Evolutionary conservation across 2,329 filamentous ascomycete genomes (phyloP), one percentile per base, ranked within the genome.

Genomic region (Aureobasidium sp.): DNA sequence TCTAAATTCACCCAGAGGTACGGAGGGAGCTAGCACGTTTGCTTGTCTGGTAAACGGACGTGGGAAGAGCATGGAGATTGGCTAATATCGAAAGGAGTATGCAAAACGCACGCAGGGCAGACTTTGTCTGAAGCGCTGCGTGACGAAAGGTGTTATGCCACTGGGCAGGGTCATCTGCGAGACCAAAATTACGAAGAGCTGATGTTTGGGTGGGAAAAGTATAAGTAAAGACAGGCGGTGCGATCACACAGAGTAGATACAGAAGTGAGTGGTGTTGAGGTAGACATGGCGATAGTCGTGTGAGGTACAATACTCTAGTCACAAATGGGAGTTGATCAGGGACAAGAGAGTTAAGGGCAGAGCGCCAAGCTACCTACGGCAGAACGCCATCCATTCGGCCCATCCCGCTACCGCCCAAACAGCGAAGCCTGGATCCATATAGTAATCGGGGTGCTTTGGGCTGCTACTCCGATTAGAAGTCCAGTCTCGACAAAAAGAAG

Each of bases 101-200:
- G 55, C 42, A 47, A 32, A 27, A 37, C 13, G 12, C 42, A 58
- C 23, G 42, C 29, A 46, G 27, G 53, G 27, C 29, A 23, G 27
- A 23, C 53, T 57, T 39, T 58, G 34, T 58, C 55, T 58, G 55
- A 39, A 48, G 42, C 55, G 26, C 17, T 34, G 41, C 53, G 46
- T 26, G 41, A 46, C 46, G 53, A 20, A 46, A 41, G 53, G 39
- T 20, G 20, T 20, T 20, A 20, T 20, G 20, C 20, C 20, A 20
- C 20, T 20, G 20, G 20, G 20, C 20, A 20, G 20, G 20, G 20
- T 20, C 20, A 47, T 44, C 53, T 57, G 53, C 53, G 37, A 23
- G 36, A 55, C 51, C 15, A 41, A 12, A 9, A 29, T 7, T 5
- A 41, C 48, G 9, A 5, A 3, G 15, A 26, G 12, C 23, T 26